Evolutionary conservation across 495 filamentous ascomycete genomes (phyloP), one percentile per base, ranked within the genome.

Genomic region (Lindgomyces ingoldianus): DNA sequence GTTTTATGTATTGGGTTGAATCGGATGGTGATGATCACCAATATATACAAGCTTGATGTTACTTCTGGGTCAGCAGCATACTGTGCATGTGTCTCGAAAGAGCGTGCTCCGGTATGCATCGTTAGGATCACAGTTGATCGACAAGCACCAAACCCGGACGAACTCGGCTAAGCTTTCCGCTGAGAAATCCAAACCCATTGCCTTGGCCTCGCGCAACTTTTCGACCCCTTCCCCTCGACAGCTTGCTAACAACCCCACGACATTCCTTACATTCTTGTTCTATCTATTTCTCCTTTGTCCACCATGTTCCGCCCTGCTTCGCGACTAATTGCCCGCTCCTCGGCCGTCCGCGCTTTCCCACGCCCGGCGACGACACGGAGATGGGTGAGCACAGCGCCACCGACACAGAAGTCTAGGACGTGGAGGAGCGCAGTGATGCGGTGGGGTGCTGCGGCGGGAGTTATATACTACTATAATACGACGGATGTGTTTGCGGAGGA

Each of bases 401-500:
- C 86, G 3, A 71, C 78, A 55, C 80, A 85, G 68, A 89, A 86
- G 76, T 82, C 83, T 64, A 77, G 91, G 72, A 88, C 85, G 70
- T 96, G 89, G 91, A 97, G 90, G 82, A 89, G 84, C 69, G 81
- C 84, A n/a, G 80, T 78, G 8, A 69, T 80, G 59, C 82, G 93
- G 75, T 87, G 90, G 82, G 91, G 86, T 56, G 68, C 94, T 47
- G 92, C 91, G n/a, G 78, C 75, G 51, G 91, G 80, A 22, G 84
- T 84, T n/a, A 74, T 96, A 30, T 98, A 97, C 79, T 96, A 87
- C 73, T 98, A 97, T 75, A 93, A 91, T 77, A 97, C 91, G 42
- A 92, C 86, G 74, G 83, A 83, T 64, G 80, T 89, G 39, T 98
- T 98, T 75, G 89, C 92, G 12, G 87, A 97, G 72, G 85, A 93